These are phyloP conservation scores for Trichomonascaceae sp. DNA, from an alignment of 1,139 yeast species.

Conservation along the genomic window DNA sequence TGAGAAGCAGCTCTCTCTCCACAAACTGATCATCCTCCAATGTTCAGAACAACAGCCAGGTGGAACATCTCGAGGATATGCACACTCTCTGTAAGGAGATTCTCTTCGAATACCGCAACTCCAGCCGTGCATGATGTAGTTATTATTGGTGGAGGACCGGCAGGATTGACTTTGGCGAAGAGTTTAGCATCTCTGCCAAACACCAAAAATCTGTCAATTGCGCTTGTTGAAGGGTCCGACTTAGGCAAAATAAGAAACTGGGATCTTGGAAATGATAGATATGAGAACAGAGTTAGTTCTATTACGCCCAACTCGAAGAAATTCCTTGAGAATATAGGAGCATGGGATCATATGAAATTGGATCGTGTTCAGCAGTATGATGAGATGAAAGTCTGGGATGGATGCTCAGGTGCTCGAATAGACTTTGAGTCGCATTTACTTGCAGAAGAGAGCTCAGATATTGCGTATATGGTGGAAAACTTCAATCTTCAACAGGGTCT, in stretches of 20 bases:
- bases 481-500: constrained; percentile 74
- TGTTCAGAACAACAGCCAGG: not conserved
- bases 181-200: constrained; percentile 63
- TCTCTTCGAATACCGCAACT: not conserved
- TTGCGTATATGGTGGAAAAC: constrained; percentile 88
- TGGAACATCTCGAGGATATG: not conserved
- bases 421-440: constrained; percentile 55
- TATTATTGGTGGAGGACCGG: constrained; percentile 97
- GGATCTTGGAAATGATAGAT: constrained; percentile 49
- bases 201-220: constrained; percentile 55
- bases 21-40: not conserved
- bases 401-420: constrained; percentile 60
- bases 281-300: constrained; percentile 78
- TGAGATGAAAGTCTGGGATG: constrained; percentile 81
- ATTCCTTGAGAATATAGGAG: constrained; percentile 63
- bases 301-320: constrained; percentile 74
- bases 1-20: not conserved
- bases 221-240: constrained; percentile 67
- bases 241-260: constrained; percentile 49
- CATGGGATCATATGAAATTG: constrained; percentile 62
- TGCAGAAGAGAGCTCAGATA: constrained; percentile 27
- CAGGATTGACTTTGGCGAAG: constrained; percentile 82
- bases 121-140: constrained; percentile 50
- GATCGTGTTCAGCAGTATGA: constrained; percentile 77
- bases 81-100: not conserved